A percentile compares a stretch with the other conserved stretches of the same genome.
Evolutionary conservation across 257 asterid genomes (phyloP).

Genomic region (Solanum chmielewskii): DNA sequence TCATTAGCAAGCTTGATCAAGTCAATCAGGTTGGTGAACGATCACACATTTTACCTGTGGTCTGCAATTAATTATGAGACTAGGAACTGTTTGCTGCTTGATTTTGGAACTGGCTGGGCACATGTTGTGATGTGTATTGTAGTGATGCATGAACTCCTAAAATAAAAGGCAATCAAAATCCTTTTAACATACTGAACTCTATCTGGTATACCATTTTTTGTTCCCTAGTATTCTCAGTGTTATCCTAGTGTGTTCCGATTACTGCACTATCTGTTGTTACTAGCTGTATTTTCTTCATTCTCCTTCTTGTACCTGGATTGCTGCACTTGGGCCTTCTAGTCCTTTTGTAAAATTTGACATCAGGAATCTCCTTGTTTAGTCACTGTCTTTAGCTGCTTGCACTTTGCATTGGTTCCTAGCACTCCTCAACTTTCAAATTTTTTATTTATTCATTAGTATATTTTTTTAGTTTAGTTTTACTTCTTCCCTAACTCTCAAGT

Average conservation of each 20-base stretch:
- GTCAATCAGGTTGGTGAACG: slow-evolving; percentile 60
- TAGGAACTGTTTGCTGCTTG: not conserved
- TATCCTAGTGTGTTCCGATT: not conserved
- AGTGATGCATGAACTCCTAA: not conserved
- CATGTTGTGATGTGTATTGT: not conserved
- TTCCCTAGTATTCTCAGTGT: not conserved
- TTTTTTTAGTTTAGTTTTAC: not conserved
- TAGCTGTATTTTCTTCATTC: not conserved
- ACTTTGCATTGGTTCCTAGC: not conserved
- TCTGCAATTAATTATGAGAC: not conserved
- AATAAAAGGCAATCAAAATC: not conserved
- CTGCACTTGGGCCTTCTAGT: not conserved
- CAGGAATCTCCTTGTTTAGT: not conserved
- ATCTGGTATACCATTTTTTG: not conserved
- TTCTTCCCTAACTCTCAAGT: not conserved
- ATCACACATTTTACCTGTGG: not conserved
- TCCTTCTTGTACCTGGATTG: not conserved
- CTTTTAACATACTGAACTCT: not conserved
- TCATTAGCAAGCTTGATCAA: slow-evolving; percentile 84
- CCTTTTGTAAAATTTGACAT: not conserved
- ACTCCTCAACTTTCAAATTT: not conserved
- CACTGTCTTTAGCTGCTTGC: not conserved
- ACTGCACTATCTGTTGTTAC: not conserved
- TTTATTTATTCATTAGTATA: not conserved
- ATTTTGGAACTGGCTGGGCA: not conserved